Conservation (phyloP, 2,329 filamentous ascomycete species). For the Epichloe gansuensis region DNA sequence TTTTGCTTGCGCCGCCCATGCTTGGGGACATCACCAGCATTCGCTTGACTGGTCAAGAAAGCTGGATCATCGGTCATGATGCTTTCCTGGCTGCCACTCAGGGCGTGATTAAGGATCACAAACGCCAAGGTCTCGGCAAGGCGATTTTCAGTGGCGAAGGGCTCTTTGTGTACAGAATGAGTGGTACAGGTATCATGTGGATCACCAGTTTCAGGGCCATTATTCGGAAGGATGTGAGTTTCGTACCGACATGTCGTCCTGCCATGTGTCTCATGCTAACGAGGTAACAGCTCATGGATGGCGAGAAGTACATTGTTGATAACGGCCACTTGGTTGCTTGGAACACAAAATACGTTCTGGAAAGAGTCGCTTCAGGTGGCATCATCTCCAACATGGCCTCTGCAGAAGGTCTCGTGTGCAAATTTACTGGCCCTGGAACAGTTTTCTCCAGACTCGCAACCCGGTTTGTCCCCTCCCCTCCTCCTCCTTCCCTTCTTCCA, state of each 20-base stretch:
- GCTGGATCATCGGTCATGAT: constrained; percentile 80
- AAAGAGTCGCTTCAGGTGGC: constrained; percentile 80
- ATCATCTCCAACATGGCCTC: constrained; percentile 79
- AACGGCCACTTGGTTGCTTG: constrained; percentile 92
- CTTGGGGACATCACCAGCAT: constrained; percentile 81
- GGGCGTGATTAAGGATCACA: constrained; percentile 78
- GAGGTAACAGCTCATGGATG: constrained; percentile 37
- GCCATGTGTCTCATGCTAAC: background rate
- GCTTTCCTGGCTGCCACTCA: constrained; percentile 77
- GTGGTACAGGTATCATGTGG: constrained; percentile 73
- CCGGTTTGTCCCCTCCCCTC: too few relatives aligned
- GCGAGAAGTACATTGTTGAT: constrained; percentile 84
- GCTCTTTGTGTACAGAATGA: constrained; percentile 78
- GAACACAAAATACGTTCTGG: constrained; percentile 90
- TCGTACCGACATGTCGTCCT: background rate
- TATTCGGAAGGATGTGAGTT: constrained; percentile 72
- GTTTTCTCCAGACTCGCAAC: constrained; percentile 86
- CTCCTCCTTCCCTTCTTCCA: too few relatives aligned
- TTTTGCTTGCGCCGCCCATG: constrained; percentile 68
- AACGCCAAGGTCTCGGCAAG: constrained; percentile 75
- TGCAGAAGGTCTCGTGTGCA: constrained; percentile 84
- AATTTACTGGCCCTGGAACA: constrained; percentile 82
- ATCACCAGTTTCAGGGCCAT: constrained; percentile 90
- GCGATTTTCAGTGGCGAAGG: constrained; percentile 92
- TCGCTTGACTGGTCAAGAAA: constrained; percentile 55